Evolutionary conservation across 2,329 filamentous ascomycete genomes (phyloP), one percentile per base, ranked within the genome.

Genomic region (Arthrobotrys entomopaga): DNA sequence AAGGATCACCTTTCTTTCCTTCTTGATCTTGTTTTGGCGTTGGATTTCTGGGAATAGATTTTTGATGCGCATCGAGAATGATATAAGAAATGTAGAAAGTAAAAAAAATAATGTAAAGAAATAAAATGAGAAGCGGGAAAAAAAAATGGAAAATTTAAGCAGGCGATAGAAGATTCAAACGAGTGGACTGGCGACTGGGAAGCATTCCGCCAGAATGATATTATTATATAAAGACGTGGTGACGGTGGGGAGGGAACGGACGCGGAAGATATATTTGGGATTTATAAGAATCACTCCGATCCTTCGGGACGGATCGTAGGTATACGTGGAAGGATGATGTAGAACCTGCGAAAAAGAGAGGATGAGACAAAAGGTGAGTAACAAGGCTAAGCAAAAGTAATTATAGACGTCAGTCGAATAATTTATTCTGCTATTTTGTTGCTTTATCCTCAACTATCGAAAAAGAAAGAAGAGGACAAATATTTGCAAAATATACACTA

Each of bases 381-480:
- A 73, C 66, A 66, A 48, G 53, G 50, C 69, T 73, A 50, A 46
- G 20, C 69, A 73, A 73, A 73, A 73, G 61, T 46, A 73, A 73
- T 56, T 65, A 71, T 54, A 60, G 43, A 42, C 22, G 63, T 73
- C 57, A 73, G 61, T 63, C 52, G 8, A 58, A 48, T n/a, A 29
- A 48, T 64, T 13, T 20, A 5, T 29, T 29, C 53, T 73, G 69
- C 69, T 66, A 66, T 63, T 73, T 73, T 56, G 69, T 54, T 58
- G 24, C 24, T 53, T 38, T 43, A 40, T 22, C 16, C 29, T 34
- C 29, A 34, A 34, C 29, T 24, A 8, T 26, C 11, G 22, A 34
- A 16, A 29, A 20, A 43, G 54, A 24, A 13, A 43, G 26, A 22
- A 24, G 42, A 56, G 29, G 29, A 34, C 29, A 34, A 34, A 34